Base-by-base conservation (phyloP, 306 rosid species). In the Senna tora region DNA sequence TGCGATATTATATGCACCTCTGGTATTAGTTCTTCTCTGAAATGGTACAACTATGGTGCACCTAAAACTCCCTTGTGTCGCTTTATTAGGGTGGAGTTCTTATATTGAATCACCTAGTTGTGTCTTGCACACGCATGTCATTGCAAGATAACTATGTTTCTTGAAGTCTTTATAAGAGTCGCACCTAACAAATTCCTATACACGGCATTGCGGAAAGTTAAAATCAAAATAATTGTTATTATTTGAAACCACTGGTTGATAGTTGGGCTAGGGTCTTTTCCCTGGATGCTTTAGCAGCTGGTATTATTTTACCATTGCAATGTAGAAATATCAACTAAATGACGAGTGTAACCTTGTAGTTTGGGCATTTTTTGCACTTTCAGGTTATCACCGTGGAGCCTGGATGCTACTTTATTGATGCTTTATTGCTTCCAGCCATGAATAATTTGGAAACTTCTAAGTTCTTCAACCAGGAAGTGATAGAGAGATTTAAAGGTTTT, bases 371-470 rank as follows among this genome's bases (percentile, higher is more conserved):
- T 73, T 43, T 75, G 53, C 70, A 38, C 75, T 74, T 82, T 59
- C 67, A 93, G 98, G 97, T 90, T 81, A 90, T 93, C 66, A 90
- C 98, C 0, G 98, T 93, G 76, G 97, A 93, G 80, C 98, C 97
- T 54, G 96, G 98, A 68, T 93, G 97, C 90, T 93, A 93, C 92
- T 88, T 93, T 64, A 88, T 90, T 62, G 90, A 93, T 77, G 91
- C 97, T 69, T 73, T 93, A 81, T 79, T 90, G 76, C 80, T 60
- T 72, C 89, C 98, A 4, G 92, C 96, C 52, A 77, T 88, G 92
- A 77, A 69, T 74, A 78, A 65, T 71, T 80, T 86, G 49, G 84
- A 77, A 19, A 87, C 93, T 54, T 63, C 81, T 7, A 83, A 73
- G 80, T 93, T 88, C 86, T 85, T 93, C 67, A 87, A 90, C 77